Evolutionary conservation across 345 rosid species (phyloP).

Genomic region (Abelmoschus esculentus): DNA sequence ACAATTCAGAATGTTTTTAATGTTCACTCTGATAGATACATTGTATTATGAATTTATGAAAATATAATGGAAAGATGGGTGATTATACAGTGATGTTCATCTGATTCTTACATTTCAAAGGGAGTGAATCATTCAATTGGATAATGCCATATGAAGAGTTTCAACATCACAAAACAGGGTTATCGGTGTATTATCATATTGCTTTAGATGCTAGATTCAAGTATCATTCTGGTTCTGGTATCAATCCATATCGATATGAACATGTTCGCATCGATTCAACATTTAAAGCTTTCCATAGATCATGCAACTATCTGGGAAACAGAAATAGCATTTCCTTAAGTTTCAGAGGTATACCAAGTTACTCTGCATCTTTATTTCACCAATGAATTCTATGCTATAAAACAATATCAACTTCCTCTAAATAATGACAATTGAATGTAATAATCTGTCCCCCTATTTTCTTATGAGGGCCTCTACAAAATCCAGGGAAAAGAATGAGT

Average conservation of each 20-base stretch:
- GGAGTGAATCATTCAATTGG: neutral
- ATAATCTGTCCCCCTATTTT: neutral
- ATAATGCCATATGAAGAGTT: neutral
- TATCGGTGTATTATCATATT: neutral
- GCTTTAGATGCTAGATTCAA: no score
- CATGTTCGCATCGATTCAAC: neutral
- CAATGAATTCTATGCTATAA: neutral
- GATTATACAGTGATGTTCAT: neutral
- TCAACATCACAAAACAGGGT: neutral
- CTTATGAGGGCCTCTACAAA: conserved; percentile 8
- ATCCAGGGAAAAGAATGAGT: conserved; percentile 23
- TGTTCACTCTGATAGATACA: conserved; percentile 20
- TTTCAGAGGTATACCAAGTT: neutral
- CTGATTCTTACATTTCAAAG: neutral
- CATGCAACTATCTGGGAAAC: neutral
- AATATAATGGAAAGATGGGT: neutral
- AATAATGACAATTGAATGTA: conserved; percentile 1
- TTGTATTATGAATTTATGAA: conserved; percentile 16
- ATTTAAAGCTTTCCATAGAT: neutral
- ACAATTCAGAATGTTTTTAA: conserved; percentile 2
- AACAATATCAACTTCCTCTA: neutral
- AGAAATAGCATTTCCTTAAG: neutral
- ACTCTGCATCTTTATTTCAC: conserved; percentile 7
- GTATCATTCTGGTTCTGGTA: neutral
- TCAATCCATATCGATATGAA: neutral